phyloP scores from a whole-genome alignment of 192 early-diverging fungal genomes.

The Coemansia sp. region DNA sequence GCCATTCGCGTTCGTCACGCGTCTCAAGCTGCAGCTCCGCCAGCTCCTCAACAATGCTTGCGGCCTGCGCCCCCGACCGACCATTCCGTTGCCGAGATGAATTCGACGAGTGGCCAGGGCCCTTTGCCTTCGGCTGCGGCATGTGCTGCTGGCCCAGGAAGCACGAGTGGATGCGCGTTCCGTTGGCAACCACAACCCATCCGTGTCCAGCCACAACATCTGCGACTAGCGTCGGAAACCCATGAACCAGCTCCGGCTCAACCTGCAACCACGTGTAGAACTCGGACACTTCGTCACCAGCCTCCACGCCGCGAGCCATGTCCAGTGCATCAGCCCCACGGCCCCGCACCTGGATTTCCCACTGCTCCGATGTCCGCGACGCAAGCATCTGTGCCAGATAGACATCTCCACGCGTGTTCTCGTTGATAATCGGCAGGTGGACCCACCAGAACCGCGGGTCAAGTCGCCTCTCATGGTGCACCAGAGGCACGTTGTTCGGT shows the following conservation, averaged over 20 bases:
- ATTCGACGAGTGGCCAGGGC: background rate
- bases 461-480: background rate
- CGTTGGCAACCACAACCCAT: constrained; percentile 28
- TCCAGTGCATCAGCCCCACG: constrained; percentile 16
- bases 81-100: background rate
- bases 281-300: constrained; percentile 13
- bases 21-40: constrained; percentile 19
- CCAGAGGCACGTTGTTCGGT: background rate
- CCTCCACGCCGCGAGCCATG: background rate
- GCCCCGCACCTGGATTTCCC: constrained; percentile 14
- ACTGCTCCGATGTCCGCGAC: constrained; percentile 12
- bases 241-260: background rate
- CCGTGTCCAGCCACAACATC: constrained; percentile 17
- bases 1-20: constrained; percentile 7
- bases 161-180: constrained; percentile 29
- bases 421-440: constrained; percentile 17
- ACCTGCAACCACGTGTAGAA: constrained; percentile 18
- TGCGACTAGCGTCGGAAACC: constrained; percentile 33
- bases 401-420: constrained; percentile 10
- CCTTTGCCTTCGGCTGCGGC: background rate
- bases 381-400: constrained; percentile 20
- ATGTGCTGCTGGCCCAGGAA: constrained; percentile 7
- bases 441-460: constrained; percentile 40
- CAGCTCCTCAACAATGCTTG: constrained; percentile 18
- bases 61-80: background rate